Percentiles rank a stretch among this genome's conserved stretches.
Evolutionary conservation across 805 yeast genomes (phyloP).

Genomic region (Monosporozyma aerobia): DNA sequence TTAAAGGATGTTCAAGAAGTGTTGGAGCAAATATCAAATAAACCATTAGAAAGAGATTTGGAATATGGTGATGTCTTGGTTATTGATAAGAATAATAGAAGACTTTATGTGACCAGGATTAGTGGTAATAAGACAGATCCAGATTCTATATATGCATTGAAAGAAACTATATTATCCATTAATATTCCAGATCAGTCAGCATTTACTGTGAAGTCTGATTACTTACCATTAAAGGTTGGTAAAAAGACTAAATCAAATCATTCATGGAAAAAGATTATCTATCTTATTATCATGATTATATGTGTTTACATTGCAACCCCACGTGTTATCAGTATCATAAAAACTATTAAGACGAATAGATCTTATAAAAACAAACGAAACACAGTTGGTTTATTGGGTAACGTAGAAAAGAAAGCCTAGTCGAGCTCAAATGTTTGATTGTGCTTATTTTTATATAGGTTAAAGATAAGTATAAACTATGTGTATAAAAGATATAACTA

Average conservation of each 20-base stretch:
- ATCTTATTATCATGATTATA: not conserved
- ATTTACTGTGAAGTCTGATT: not conserved
- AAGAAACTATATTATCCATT: slow-evolving; percentile 34
- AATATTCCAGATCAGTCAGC: slow-evolving; percentile 24
- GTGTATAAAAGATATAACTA: not conserved
- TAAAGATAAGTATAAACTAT: not conserved
- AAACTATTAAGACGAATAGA: slow-evolving; percentile 4
- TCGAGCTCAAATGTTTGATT: not conserved
- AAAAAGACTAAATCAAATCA: not conserved
- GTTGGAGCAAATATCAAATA: slow-evolving; percentile 8
- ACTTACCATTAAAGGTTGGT: not conserved
- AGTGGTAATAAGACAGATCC: slow-evolving; percentile 32
- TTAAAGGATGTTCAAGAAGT: slow-evolving; percentile 30
- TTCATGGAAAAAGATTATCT: not conserved
- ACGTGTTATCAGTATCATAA: not conserved
- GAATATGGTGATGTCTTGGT: slow-evolving; percentile 48
- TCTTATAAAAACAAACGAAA: slow-evolving; percentile 20
- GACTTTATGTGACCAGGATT: slow-evolving; percentile 27
- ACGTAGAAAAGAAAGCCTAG: not conserved
- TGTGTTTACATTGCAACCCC: not conserved
- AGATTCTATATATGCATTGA: slow-evolving; percentile 28
- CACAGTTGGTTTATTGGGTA: slow-evolving; percentile 14
- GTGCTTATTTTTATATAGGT: not conserved
- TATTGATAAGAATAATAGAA: slow-evolving; percentile 33
- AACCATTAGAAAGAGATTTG: slow-evolving; percentile 10